A percentile compares a stretch with the other conserved stretches of the same genome.
Evolutionary conservation across 768 basidiomycete genomes (phyloP).

Genomic region (Strobilomyces confusus): DNA sequence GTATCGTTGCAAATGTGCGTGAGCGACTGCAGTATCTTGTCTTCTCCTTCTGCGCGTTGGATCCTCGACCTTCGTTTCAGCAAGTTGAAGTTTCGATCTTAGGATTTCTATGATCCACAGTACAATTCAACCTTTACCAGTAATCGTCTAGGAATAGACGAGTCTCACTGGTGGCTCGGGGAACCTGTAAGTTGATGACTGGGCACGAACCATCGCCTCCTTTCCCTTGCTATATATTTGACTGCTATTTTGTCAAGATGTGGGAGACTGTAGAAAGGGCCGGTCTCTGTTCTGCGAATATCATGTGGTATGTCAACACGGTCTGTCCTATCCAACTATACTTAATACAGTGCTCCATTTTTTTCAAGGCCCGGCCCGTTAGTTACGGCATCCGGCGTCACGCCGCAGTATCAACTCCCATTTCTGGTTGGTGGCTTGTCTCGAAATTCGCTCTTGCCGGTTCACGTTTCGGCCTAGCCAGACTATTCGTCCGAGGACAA

Average conservation of each 20-base stretch:
- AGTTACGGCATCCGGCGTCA: conserved; percentile 8
- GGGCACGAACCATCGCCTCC: too few species aligned
- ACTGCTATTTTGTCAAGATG: conserved; percentile 46
- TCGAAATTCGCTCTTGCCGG: not conserved
- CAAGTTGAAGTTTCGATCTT: not conserved
- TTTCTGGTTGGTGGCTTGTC: conserved; percentile 12
- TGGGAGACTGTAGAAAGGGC: conserved; percentile 83
- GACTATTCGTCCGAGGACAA: conserved; percentile 40
- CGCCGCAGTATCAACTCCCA: conserved; percentile 11
- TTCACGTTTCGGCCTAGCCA: not conserved
- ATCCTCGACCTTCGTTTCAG: not conserved
- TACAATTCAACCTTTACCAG: conserved; percentile 60
- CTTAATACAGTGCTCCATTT: too few species aligned
- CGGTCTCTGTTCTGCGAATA: conserved; percentile 71
- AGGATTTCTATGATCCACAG: conserved; percentile 82
- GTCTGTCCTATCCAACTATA: not conserved
- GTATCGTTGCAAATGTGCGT: conserved; percentile 79
- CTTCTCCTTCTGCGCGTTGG: not conserved
- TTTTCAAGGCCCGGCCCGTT: conserved; percentile 14
- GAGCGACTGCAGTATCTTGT: not conserved
- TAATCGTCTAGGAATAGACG: conserved; percentile 52
- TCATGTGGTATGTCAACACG: conserved; percentile 80
- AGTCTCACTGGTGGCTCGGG: conserved; percentile 78
- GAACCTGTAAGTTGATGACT: conserved; percentile 58
- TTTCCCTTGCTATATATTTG: not conserved